A percentile compares a stretch with the other conserved stretches of the same genome.
phyloP scores from a whole-genome alignment of 441 rosid genomes.

The Croton setiger region DNA sequence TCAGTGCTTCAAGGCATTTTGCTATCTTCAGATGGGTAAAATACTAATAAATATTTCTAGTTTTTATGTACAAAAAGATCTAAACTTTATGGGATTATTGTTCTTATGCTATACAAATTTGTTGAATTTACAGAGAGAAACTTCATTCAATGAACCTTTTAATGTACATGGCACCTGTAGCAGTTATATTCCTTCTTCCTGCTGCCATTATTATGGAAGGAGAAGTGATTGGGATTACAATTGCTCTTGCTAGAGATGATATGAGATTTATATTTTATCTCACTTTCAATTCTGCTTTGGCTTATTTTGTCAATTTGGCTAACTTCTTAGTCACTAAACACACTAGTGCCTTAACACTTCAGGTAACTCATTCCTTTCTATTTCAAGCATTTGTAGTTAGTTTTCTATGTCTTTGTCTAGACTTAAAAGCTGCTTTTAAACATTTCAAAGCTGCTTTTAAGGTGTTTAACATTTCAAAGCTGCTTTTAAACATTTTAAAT shows the following conservation, averaged over 20 bases:
- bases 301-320: constrained; percentile 49
- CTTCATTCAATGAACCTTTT: constrained; percentile 55
- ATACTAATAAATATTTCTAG: background rate
- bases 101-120: background rate
- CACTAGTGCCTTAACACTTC: constrained; percentile 54
- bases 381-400: background rate
- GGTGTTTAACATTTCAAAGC: no score
- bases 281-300: constrained; percentile 42
- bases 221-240: constrained; percentile 40
- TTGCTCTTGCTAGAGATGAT: constrained; percentile 46
- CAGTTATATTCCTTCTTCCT: constrained; percentile 43
- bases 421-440: no score
- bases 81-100: no score
- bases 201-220: constrained; percentile 37
- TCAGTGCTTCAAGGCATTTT: constrained; percentile 71
- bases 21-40: constrained; percentile 72
- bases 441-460: no score
- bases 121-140: constrained; percentile 35
- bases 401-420: no score
- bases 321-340: constrained; percentile 56
- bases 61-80: background rate
- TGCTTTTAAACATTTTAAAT: no score
- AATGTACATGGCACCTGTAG: constrained; percentile 59
- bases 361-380: constrained; percentile 27
- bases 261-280: constrained; percentile 39